These are phyloP conservation scores for Taphrina populina DNA, from an alignment of 1,139 yeast genomes.

Conservation along the genomic window DNA sequence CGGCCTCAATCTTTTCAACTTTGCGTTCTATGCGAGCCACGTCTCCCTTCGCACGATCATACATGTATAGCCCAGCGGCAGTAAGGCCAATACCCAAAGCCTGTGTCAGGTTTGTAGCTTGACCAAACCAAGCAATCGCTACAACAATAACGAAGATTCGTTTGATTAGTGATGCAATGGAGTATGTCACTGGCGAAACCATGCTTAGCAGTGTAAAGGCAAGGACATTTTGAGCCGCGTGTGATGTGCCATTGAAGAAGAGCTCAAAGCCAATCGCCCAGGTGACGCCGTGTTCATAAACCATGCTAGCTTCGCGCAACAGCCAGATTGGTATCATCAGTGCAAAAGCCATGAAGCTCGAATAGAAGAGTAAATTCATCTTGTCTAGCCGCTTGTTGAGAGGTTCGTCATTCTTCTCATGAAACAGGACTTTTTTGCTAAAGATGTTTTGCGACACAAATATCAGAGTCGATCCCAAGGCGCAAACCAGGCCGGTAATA, in stretches of 20 bases:
- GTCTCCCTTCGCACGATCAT: conserved; percentile 39
- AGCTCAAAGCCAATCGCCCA: conserved; percentile 14
- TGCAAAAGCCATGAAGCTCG: conserved; percentile 75
- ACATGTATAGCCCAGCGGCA: conserved; percentile 42
- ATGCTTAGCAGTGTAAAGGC: conserved; percentile 88
- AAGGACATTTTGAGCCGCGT: conserved; percentile 77
- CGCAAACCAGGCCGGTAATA: conserved; percentile 66
- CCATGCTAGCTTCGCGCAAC: conserved; percentile 55
- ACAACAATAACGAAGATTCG: conserved; percentile 80
- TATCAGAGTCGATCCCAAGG: conserved; percentile 76
- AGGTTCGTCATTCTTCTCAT: conserved; percentile 40
- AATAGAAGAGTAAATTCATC: conserved; percentile 75
- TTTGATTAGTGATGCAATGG: conserved; percentile 84
- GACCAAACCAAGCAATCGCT: conserved; percentile 76
- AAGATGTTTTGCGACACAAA: conserved; percentile 90
- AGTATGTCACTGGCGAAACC: conserved; percentile 83
- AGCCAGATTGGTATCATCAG: conserved; percentile 78
- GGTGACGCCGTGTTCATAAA: conserved; percentile 35
- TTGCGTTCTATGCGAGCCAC: conserved; percentile 32
- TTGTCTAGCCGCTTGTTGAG: conserved; percentile 63
- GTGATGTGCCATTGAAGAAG: conserved; percentile 62
- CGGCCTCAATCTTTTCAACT: conserved; percentile 31
- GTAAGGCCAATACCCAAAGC: conserved; percentile 71
- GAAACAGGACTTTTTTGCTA: conserved; percentile 77
- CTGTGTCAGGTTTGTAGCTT: conserved; percentile 54